These are phyloP conservation scores for Aspergillus amoenus DNA, from an alignment of 2,329 filamentous ascomycete genomes.

Conservation along the genomic window DNA sequence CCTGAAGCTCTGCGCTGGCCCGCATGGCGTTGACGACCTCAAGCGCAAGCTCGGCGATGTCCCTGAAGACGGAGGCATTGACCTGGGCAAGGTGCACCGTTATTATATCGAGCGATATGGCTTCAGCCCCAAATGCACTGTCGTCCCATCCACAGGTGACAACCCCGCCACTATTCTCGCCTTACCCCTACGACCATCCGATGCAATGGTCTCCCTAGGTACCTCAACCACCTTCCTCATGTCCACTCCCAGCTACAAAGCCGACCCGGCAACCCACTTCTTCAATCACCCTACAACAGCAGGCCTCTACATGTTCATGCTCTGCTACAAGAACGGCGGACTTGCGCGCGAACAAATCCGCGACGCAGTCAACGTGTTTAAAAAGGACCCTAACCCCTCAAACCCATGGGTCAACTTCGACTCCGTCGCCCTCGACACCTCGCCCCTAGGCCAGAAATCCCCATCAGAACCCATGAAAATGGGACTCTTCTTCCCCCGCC, in stretches of 20 bases:
- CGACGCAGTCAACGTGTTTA: slow-evolving; percentile 66
- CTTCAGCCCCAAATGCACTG: slow-evolving; percentile 70
- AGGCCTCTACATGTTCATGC: slow-evolving; percentile 98
- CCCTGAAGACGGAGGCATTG: slow-evolving; percentile 73
- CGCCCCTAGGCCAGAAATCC: slow-evolving; percentile 64
- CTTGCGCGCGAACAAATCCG: slow-evolving; percentile 88
- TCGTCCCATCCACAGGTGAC: slow-evolving; percentile 90
- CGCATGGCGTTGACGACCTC: slow-evolving; percentile 63
- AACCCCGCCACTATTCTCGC: slow-evolving; percentile 95
- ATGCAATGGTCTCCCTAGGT: slow-evolving; percentile 91
- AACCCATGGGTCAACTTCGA: slow-evolving; percentile 81
- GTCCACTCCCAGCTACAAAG: slow-evolving; percentile 88
- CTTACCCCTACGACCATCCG: slow-evolving; percentile 79
- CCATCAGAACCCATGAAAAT: slow-evolving; percentile 67
- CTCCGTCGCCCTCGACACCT: slow-evolving; percentile 64
- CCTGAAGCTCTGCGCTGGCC: slow-evolving; percentile 71
- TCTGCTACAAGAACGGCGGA: slow-evolving; percentile 98
- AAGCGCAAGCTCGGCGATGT: slow-evolving; percentile 78
- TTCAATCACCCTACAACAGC: slow-evolving; percentile 94
- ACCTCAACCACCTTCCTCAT: slow-evolving; percentile 97
- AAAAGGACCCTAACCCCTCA: slow-evolving; percentile 43
- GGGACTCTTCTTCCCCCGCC: slow-evolving; percentile 91
- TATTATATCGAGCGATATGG: slow-evolving; percentile 82
- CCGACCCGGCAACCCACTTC: slow-evolving; percentile 91
- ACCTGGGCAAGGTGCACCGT: slow-evolving; percentile 69